These are phyloP conservation scores for Buxus sempervirens DNA, from an alignment of 164 flowering plant genomes.

Conservation along the genomic window DNA sequence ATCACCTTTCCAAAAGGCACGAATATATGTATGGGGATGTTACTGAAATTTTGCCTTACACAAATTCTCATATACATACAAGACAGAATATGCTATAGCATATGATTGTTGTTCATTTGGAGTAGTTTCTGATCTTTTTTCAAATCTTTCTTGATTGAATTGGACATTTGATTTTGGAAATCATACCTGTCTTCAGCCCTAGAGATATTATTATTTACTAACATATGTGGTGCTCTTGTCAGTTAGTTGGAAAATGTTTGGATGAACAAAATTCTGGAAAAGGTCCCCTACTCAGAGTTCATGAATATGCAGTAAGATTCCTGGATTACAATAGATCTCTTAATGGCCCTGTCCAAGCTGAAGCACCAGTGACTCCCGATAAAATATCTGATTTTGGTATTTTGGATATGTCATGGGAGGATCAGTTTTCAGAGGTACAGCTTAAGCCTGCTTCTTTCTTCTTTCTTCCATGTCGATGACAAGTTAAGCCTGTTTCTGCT, in stretches of 20 bases:
- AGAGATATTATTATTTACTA: not conserved
- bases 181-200: not conserved
- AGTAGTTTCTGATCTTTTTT: not conserved
- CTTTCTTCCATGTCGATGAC: conserved; percentile 2
- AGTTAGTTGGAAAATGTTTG: conserved; percentile 36
- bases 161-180: not conserved
- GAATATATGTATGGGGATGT: not conserved
- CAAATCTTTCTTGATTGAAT: not conserved
- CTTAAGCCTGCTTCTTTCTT: not conserved
- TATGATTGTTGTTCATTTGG: not conserved
- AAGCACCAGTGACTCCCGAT: conserved; percentile 67
- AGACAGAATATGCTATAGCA: too few species aligned
- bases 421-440: conserved; percentile 62
- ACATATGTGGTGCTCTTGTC: conserved; percentile 10
- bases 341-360: conserved; percentile 38
- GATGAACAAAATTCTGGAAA: conserved; percentile 26
- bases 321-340: conserved; percentile 45
- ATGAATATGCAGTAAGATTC: conserved; percentile 75
- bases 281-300: conserved; percentile 27
- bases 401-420: conserved; percentile 52
- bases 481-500: conserved; percentile 12
- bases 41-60: not conserved
- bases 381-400: conserved; percentile 44
- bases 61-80: too few species aligned
- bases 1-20: not conserved